Base-by-base conservation (phyloP, 768 basidiomycete species). In the Rhodocollybia butyracea region DNA sequence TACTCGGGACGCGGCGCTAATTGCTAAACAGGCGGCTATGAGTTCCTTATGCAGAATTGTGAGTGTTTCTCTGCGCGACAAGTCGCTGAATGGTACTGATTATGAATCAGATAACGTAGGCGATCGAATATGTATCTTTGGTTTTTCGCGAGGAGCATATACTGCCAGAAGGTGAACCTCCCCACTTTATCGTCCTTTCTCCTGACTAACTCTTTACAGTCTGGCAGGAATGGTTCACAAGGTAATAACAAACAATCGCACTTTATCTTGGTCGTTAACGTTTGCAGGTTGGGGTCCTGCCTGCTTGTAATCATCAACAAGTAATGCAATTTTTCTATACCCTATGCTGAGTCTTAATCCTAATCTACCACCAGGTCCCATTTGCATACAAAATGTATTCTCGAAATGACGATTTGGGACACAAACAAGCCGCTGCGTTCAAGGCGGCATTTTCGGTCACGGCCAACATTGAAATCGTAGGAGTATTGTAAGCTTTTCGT, bases 81-180 rank as follows among this genome's bases (percentile, higher is more conserved):
- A n/a, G n/a, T n/a, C n/a, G n/a, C n/a, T n/a, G n/a, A n/a, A n/a
- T n/a, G 7, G 22, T 17, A 27, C 30, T 39, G 15, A 39, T 19
- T 13, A 3, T 6, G 46, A 17, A 6, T 29, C 24, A 83, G 82
- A 83, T 54, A 64, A 71, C 3, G 70, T 59, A 19, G 57, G 57
- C 6, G 65, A 66, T 47, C 59, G 65, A 22, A 66, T 66, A 19
- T 66, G 64, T 41, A 59, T 66, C 19, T 65, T 66, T 54, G 86
- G 85, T 0, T 88, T 88, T 64, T 86, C 85, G 38, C 76, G 86
- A 36, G 86, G 86, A 24, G 83, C 84, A 15, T 86, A 83, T 63
- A 83, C 83, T 3, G 84, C 84, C 1, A 73, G 85, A 77, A 81
- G 72, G 78, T 76, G 22, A 11, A 3, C 26, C 8, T 45, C 6